phyloP scores from a whole-genome alignment of 2,329 filamentous ascomycete genomes.

The Aspergillus sp. region DNA sequence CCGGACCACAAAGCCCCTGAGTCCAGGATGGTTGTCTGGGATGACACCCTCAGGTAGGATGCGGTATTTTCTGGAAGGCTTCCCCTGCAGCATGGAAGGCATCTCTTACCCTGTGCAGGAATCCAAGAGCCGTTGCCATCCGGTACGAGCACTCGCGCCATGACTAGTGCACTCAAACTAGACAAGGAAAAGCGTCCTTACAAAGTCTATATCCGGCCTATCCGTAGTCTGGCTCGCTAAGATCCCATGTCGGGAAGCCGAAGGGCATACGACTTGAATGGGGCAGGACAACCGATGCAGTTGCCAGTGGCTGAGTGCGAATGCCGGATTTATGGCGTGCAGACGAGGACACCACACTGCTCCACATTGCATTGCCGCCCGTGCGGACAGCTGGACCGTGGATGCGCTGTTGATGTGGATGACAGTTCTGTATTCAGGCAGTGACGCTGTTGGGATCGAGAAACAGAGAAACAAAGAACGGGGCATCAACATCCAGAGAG shows the following conservation, averaged over 20 bases:
- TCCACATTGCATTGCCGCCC: background rate
- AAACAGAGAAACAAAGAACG: no score
- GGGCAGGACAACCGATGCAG: conserved; percentile 2
- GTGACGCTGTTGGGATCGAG: no score
- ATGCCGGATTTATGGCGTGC: conserved; percentile 1
- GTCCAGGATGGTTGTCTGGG: background rate
- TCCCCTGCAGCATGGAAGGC: background rate
- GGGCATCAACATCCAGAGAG: no score
- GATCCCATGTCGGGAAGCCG: conserved; percentile 16
- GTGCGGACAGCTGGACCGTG: background rate
- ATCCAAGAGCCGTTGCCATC: background rate
- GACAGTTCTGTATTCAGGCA: no score
- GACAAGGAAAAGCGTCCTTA: background rate
- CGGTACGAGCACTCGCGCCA: background rate
- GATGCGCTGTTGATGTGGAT: no score
- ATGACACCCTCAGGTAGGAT: conserved; percentile 1
- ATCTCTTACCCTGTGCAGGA: background rate
- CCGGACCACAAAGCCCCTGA: conserved; percentile 5
- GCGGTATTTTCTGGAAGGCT: conserved; percentile 14
- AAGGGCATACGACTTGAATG: background rate
- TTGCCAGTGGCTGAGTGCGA: background rate
- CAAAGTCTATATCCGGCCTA: background rate
- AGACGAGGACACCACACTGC: background rate
- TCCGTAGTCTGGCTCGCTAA: background rate
- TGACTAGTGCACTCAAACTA: background rate